phyloP scores from a whole-genome alignment of 441 rosid genomes.

The Populus hybrid region DNA sequence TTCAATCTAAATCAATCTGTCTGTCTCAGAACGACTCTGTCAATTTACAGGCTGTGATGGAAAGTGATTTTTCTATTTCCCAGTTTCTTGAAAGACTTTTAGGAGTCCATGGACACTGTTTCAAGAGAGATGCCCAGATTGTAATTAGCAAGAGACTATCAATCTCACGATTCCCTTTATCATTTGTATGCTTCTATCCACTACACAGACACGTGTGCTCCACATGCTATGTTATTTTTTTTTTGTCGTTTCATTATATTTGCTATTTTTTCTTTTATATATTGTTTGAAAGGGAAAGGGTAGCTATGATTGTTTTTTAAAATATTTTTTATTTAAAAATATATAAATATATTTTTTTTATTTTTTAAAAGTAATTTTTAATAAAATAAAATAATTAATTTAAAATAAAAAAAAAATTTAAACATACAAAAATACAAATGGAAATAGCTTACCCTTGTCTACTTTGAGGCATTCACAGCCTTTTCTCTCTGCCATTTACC shows the following conservation, averaged over 20 bases:
- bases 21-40: too few relatives aligned
- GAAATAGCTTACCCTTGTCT: slow-evolving; percentile 50
- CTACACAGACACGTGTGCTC: not conserved
- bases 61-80: slow-evolving; percentile 93
- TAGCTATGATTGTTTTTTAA: too few relatives aligned
- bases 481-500: slow-evolving; percentile 36
- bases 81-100: slow-evolving; percentile 94
- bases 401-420: too few relatives aligned
- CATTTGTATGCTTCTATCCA: slow-evolving; percentile 7
- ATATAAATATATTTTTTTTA: too few relatives aligned
- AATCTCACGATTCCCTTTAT: not conserved
- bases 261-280: too few relatives aligned
- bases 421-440: too few relatives aligned
- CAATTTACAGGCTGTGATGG: slow-evolving; percentile 91
- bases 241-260: not conserved
- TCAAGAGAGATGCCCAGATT: slow-evolving; percentile 96
- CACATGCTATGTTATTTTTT: not conserved
- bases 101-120: slow-evolving; percentile 98
- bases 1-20: too few relatives aligned
- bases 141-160: slow-evolving; percentile 36
- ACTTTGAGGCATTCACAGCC: slow-evolving; percentile 93
- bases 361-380: too few relatives aligned
- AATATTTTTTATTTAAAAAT: too few relatives aligned
- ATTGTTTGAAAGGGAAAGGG: too few relatives aligned
- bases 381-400: too few relatives aligned